Percentiles rank a stretch among this genome's conserved stretches.
Evolutionary conservation across 345 rosid species (phyloP).

Genomic region (Salix udensis): DNA sequence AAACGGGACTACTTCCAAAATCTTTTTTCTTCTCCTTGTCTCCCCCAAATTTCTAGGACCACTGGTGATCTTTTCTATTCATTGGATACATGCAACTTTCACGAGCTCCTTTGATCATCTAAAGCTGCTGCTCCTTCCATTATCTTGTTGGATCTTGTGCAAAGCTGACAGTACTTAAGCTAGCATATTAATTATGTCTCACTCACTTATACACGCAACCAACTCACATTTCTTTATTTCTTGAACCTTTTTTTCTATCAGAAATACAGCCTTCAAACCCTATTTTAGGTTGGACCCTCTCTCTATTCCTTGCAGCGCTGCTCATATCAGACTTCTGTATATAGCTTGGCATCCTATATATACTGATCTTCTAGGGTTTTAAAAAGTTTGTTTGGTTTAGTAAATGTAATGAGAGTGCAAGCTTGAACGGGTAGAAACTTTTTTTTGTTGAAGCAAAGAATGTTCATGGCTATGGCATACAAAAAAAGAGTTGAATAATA

Average conservation of each 20-base stretch:
- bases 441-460: not conserved
- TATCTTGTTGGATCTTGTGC: conserved; percentile 37
- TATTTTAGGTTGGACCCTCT: not conserved
- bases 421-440: not conserved
- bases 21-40: not conserved
- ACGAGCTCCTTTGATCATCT: conserved; percentile 15
- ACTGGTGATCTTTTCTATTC: not conserved
- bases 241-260: not conserved
- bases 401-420: not conserved
- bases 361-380: conserved; percentile 4
- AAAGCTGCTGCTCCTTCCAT: conserved; percentile 25
- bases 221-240: not conserved
- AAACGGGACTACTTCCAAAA: not conserved
- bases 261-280: not conserved
- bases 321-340: not conserved
- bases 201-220: not conserved
- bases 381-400: not conserved
- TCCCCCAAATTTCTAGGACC: not conserved
- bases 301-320: not conserved
- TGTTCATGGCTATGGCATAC: not conserved
- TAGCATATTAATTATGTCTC: not conserved
- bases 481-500: not conserved
- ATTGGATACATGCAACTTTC: conserved; percentile 18
- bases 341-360: not conserved
- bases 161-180: conserved; percentile 5